Evolutionary conservation across 2,329 filamentous ascomycete species (phyloP), one percentile per base, ranked within the genome.

Genomic region (Alternaria dauci): DNA sequence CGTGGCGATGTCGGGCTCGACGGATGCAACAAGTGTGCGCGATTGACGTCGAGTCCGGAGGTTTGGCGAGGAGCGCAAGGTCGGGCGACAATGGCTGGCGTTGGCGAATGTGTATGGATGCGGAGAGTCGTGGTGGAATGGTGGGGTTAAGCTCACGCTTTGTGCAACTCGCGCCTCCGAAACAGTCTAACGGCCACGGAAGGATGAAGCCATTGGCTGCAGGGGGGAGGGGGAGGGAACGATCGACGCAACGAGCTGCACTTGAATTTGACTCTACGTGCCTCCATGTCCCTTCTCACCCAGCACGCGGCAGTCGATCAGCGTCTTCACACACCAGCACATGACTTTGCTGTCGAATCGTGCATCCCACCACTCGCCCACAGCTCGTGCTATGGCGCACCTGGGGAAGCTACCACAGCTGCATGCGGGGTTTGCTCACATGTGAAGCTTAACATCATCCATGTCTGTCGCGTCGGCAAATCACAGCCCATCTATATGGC

Each of bases 141-240:
- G 75, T 75, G 75, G 75, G 75, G 75, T 75, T 66, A 55, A 73
- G 71, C 64, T 71, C 63, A 51, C 58, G 67, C 68, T 70, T 70
- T 70, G 66, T 72, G 67, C 63, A 66, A 62, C 65, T 28, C 36
- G 44, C 43, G 39, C 28, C 26, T 65, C 66, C 64, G 58, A 72
- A 70, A 56, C 60, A 58, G 69, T 56, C 57, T 66, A 68, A 67
- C 55, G 54, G 53, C 54, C 50, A 42, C 58, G 43, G 47, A 52
- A 41, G 53, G 54, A 50, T 55, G 50, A 42, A 25, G 54, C 58
- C 59, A 76, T 75, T 76, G 72, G 73, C 54, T 60, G 58, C 50
- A 41, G 25, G 25, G 34, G 30, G 38, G 42, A 25, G 58, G 58
- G 47, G 38, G 25, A 18, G 34, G 30, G 38, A 44, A 26, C 52